Base-by-base conservation (phyloP, 768 basidiomycete genomes). In the Vararia minispora region DNA sequence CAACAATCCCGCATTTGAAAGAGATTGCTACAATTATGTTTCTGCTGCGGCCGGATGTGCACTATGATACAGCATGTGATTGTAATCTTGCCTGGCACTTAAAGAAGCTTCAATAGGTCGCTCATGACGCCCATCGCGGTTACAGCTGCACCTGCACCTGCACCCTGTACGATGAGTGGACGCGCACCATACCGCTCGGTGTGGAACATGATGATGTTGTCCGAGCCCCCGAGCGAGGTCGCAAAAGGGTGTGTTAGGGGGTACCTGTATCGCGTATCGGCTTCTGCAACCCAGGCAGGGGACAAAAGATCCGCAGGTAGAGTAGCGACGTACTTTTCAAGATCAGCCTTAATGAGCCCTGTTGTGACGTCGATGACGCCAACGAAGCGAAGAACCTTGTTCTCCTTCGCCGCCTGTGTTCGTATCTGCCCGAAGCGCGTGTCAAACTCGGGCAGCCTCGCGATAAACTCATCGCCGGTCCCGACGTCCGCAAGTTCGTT, bases 201-300 rank as follows among this genome's bases (percentile, higher is more conserved):
- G 55, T 89, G 84, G 74, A 98, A 97, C 68, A 95, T 86, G 56
- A 99, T 75, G 55, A 99, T 97, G 58, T 98, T 98, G 60, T 99
- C 95, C 16, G 90, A 90, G 1, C 94, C 95, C 16, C 89, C 86
- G 11, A 99, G 73, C 2, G 92, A 86, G 1, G 94, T 94, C 3
- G 92, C 92, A 53, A 99, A 98, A 2, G 95, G 84, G 58, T 99
- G 95, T 12, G 78, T 74, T 18, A 64, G 68, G 4, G 90, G 75
- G 57, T 98, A 99, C 57, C 92, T 97, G 45, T 14, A 16, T n/a
- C 0, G 25, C 7, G 22, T 11, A n/a, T 23, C 12, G 26, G 23
- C 32, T n/a, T 33, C 4, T 31, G 37, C 25, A 12, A 28, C 8
- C 12, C 21, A 13, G 12, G 4, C 8, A 6, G 24, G 21, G 23